Evolutionary conservation across 2,329 filamentous ascomycete species (phyloP).

Genomic region (Achaetomium macrosporum): DNA sequence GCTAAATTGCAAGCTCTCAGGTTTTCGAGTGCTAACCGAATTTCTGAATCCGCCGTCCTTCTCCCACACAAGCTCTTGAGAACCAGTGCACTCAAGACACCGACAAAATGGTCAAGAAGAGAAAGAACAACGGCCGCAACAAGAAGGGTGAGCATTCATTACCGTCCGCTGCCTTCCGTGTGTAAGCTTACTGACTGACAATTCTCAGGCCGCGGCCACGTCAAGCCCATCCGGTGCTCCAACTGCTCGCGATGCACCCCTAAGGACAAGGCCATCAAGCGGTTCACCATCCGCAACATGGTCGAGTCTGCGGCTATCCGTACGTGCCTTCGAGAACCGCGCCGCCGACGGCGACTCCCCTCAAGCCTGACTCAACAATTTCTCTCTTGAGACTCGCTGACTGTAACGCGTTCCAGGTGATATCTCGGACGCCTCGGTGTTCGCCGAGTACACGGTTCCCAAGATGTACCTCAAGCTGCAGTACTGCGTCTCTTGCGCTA

Average conservation of each 20-base stretch:
- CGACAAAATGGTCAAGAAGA: conserved; percentile 67
- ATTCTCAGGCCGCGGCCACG: conserved; percentile 73
- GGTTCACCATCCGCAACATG: conserved; percentile 99
- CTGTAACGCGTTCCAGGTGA: conserved; percentile 62
- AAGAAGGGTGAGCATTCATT: conserved; percentile 25
- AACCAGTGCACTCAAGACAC: conserved; percentile 40
- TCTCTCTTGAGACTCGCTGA: too few species aligned
- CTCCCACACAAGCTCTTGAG: conserved; percentile 24
- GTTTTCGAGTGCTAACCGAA: conserved; percentile 20
- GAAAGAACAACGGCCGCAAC: conserved; percentile 46
- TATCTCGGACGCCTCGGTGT: conserved; percentile 99
- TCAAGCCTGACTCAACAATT: neutral
- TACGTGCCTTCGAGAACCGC: conserved; percentile 51
- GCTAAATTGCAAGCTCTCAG: conserved; percentile 5
- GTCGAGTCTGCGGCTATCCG: conserved; percentile 99
- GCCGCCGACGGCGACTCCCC: neutral
- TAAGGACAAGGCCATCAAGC: conserved; percentile 99
- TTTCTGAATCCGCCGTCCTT: conserved; percentile 19
- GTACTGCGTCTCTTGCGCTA: conserved; percentile 99
- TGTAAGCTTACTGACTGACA: conserved; percentile 2
- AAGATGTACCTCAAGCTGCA: conserved; percentile 99
- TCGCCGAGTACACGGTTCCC: conserved; percentile 97
- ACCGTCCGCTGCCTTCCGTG: neutral
- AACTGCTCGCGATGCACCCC: conserved; percentile 79
- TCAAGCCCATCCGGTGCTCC: conserved; percentile 90